Evolutionary conservation across 352 stramenopile genomes (phyloP).

Genomic region (Globisporangium ultimum): DNA sequence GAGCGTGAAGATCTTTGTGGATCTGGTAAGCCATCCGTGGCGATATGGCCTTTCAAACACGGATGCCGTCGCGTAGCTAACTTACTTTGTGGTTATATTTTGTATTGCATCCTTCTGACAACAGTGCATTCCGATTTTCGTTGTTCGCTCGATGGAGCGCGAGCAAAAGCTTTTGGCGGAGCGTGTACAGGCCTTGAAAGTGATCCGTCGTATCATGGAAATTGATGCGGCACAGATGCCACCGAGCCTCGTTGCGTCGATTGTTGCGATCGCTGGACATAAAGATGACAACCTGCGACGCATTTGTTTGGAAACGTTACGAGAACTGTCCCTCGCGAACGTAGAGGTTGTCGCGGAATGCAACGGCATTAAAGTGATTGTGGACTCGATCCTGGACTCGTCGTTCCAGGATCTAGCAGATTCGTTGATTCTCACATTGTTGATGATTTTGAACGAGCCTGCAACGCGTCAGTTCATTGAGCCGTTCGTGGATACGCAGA

Average conservation of each 20-base stretch:
- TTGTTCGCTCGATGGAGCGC: slow-evolving; percentile 81
- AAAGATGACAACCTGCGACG: slow-evolving; percentile 89
- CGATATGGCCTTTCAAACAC: too few relatives aligned
- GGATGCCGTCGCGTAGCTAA: too few relatives aligned
- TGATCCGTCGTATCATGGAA: slow-evolving; percentile 81
- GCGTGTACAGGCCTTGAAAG: slow-evolving; percentile 84
- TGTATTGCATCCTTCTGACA: background rate
- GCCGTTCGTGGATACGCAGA: slow-evolving; percentile 85
- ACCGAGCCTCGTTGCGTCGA: slow-evolving; percentile 70
- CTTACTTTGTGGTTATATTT: slow-evolving; percentile 1
- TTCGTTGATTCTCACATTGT: slow-evolving; percentile 79
- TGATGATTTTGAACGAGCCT: slow-evolving; percentile 84
- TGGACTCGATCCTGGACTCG: slow-evolving; percentile 86
- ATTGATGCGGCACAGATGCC: slow-evolving; percentile 85
- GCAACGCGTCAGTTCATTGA: slow-evolving; percentile 84
- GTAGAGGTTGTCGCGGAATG: slow-evolving; percentile 79
- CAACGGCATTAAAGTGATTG: slow-evolving; percentile 79
- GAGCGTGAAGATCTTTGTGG: slow-evolving; percentile 60
- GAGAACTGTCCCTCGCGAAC: slow-evolving; percentile 77
- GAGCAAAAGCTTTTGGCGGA: slow-evolving; percentile 85
- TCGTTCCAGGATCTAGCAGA: slow-evolving; percentile 86
- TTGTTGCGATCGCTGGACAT: slow-evolving; percentile 82
- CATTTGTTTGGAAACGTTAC: slow-evolving; percentile 83
- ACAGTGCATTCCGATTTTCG: slow-evolving; percentile 75
- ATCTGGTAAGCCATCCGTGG: slow-evolving; percentile 33